Conservation (phyloP, 2,329 filamentous ascomycete genomes). For the Xylaria sp. region DNA sequence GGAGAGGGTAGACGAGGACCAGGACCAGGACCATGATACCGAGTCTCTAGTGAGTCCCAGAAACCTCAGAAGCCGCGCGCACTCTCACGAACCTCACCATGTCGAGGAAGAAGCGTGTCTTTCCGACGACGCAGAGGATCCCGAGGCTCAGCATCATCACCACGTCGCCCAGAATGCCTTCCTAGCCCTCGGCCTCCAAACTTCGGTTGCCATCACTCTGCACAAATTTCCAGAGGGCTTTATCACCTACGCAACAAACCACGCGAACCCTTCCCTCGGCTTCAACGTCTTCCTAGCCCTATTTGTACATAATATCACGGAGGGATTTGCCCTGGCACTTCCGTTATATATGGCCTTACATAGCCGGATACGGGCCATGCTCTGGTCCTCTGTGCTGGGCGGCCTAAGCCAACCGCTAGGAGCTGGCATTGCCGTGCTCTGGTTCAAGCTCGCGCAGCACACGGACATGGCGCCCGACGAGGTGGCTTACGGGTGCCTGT, state of each 20-base stretch:
- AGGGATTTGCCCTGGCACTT: constrained; percentile 92
- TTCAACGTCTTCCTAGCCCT: constrained; percentile 93
- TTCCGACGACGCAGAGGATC: constrained; percentile 41
- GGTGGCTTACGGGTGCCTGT: constrained; percentile 78
- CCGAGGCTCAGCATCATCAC: constrained; percentile 74
- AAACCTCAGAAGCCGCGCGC: constrained; percentile 31
- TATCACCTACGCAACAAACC: constrained; percentile 95
- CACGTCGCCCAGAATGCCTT: constrained; percentile 95
- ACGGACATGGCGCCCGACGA: constrained; percentile 54
- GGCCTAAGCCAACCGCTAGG: constrained; percentile 87
- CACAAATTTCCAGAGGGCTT: constrained; percentile 91
- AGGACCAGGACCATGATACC: constrained; percentile 31
- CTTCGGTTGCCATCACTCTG: constrained; percentile 89
- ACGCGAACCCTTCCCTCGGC: constrained; percentile 86
- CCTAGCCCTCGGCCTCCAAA: constrained; percentile 92
- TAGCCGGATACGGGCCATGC: constrained; percentile 78
- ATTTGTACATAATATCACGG: constrained; percentile 97
- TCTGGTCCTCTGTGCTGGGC: constrained; percentile 81
- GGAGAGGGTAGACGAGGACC: constrained; percentile 34
- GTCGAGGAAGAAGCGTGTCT: constrained; percentile 26
- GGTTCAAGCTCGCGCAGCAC: constrained; percentile 73
- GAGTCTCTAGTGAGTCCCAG: constrained; percentile 29
- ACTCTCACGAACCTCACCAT: constrained; percentile 32
- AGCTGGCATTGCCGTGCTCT: constrained; percentile 79
- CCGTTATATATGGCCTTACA: constrained; percentile 90